Evolutionary conservation across 768 basidiomycete genomes (phyloP), one percentile per base, ranked within the genome.

Genomic region (Mycena alexandri): DNA sequence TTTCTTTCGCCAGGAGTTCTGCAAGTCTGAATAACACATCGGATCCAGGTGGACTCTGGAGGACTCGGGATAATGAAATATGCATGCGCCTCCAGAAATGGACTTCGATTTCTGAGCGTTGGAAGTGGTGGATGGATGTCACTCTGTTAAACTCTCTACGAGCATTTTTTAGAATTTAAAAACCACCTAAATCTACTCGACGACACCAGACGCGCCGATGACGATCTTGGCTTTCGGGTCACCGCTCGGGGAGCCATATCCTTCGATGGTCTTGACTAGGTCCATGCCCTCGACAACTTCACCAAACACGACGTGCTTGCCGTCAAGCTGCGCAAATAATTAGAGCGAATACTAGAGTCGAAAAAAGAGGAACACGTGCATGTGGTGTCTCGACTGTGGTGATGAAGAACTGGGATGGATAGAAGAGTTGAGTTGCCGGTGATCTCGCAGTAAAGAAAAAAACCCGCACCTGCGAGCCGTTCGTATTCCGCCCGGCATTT

Each of bases 281-380:
- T 90, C 88, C 76, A 87, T 76, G 59, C 90, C 90, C 67, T 90
- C 83, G 52, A 92, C 76, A 65, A 94, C 92, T 72, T 91, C 89
- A 43, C 88, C 95, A 74, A 97, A 96, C 53, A 96, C 94, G 79
- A 94, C 92, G 79, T 95, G 91, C 63, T 85, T 86, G 63, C 90
- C 91, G 76, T 96, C 93, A 65, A 96, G 88, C 93, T 93, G 94
- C 36, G 82, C 34, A 36, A 6, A 36, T 12, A 79, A 4, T 9
- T 1, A 6, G 29, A 36, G 36, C 9, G 22, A 29, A 25, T 17
- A 0, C n/a, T 21, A 13, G 21, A 14, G 4, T 16, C 6, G 41
- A 21, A 14, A 2, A 14, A 34, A 38, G 7, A 19, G 24, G 11
- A 21, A n/a, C 9, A 51, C 34, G 44, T 22, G 68, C 90, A 89